Evolutionary conservation across 2,329 filamentous ascomycete species (phyloP).

Genomic region (Paraphoma chrysanthemicola): DNA sequence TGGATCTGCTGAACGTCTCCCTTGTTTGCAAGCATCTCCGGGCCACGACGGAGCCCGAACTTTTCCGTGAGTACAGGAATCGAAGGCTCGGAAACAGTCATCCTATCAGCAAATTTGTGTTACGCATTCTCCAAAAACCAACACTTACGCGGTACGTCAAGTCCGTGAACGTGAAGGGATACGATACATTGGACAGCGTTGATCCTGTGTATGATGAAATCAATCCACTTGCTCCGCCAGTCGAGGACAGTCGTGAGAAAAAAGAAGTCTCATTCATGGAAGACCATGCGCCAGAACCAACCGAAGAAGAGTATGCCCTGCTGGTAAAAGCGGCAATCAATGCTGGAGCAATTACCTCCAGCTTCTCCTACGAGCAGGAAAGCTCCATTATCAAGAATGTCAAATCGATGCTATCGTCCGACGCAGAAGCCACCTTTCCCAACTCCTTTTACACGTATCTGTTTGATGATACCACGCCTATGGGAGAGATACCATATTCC

Average conservation of each 20-base stretch:
- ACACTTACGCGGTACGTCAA: conserved; percentile 9
- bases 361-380: conserved; percentile 8
- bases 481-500: conserved; percentile 1
- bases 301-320: background rate
- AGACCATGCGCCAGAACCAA: background rate
- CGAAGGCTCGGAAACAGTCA: background rate
- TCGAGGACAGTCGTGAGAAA: too few species aligned
- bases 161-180: conserved; percentile 2
- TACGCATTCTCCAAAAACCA: conserved; percentile 3
- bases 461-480: background rate
- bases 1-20: conserved; percentile 20
- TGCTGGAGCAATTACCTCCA: conserved; percentile 10
- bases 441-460: background rate
- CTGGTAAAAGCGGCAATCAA: conserved; percentile 10
- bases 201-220: too few species aligned
- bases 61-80: conserved; percentile 19
- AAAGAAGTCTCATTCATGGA: too few species aligned
- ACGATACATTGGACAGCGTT: background rate
- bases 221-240: too few species aligned
- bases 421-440: background rate
- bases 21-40: conserved; percentile 15
- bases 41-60: conserved; percentile 11
- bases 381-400: conserved; percentile 6
- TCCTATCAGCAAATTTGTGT: conserved; percentile 6
- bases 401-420: background rate